Evolutionary conservation across 148 eudicot genomes (phyloP), one percentile per base, ranked within the genome.

Genomic region (Cornus suecica): DNA sequence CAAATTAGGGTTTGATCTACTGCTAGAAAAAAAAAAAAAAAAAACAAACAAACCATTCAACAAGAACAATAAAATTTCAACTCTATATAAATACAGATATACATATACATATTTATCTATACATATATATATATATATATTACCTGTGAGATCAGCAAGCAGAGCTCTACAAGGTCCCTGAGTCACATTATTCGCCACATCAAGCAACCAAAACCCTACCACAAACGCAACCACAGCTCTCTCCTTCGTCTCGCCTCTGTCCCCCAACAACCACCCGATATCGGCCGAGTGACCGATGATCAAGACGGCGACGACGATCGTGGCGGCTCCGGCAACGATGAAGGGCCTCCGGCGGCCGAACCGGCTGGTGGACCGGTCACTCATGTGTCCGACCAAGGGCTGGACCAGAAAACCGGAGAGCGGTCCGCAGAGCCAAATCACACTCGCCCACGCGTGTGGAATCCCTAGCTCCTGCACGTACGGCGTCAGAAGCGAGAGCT

Each of bases 361-460:
- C 8, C 84, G 80, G 71, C 87, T 84, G 6, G 86, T 79, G 66
- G 89, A 84, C 2, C 91, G 86, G 78, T 94, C 99, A 67, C 99
- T 94, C 72, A 88, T 62, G 73, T 84, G 92, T 1, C 99, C 99
- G 0, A 88, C 99, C 3, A 94, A 71, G 1, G 99, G 99, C 79
- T 94, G 99, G 4, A 94, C 97, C 58, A 94, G 70, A 69, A 94
- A 90, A 0, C 99, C 99, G 31, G 99, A 94, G 23, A 94, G 65
- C 8, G 99, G 99, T 0, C 99, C 99, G 54, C 99, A 94, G 0
- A 94, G 88, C 99, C 99, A 94, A 23, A 94, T 93, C 30, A 94
- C 84, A 68, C 96, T 90, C 1, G 99, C 88, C 76, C 87, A 92
- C 1, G 91, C 97, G 84, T 94, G 99, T 0, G 99, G 97, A n/a